These are phyloP conservation scores for Colletotrichum higginsianum DNA, from an alignment of 2,329 filamentous ascomycete genomes.

Conservation along the genomic window DNA sequence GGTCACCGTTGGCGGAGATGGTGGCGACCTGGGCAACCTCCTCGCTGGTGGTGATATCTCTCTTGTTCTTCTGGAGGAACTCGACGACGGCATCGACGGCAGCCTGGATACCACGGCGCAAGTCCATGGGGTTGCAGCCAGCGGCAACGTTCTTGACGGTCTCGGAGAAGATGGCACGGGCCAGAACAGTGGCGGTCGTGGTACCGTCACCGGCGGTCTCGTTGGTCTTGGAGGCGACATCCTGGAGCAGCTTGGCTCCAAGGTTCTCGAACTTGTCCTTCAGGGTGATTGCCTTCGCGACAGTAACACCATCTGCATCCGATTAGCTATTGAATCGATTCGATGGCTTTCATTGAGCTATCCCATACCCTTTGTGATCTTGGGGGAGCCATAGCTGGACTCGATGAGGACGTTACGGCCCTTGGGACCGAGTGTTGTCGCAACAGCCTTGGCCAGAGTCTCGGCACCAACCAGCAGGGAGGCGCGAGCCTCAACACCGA, in stretches of 20 bases:
- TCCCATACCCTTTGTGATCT: slow-evolving; percentile 95
- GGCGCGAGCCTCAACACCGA: slow-evolving; percentile 94
- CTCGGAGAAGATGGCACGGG: slow-evolving; percentile 98
- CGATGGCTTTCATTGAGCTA: not conserved
- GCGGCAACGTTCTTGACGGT: slow-evolving; percentile 99
- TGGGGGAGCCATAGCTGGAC: slow-evolving; percentile 97
- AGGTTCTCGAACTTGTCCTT: slow-evolving; percentile 99
- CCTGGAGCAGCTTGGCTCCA: slow-evolving; percentile 94
- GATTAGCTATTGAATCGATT: slow-evolving; percentile 44
- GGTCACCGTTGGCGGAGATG: slow-evolving; percentile 97
- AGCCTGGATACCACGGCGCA: slow-evolving; percentile 96
- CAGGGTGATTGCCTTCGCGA: slow-evolving; percentile 89
- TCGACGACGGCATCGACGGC: slow-evolving; percentile 96
- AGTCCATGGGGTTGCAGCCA: slow-evolving; percentile 99
- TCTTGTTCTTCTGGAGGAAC: slow-evolving; percentile 95
- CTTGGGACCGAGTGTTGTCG: slow-evolving; percentile 97
- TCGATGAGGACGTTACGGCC: slow-evolving; percentile 98
- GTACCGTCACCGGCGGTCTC: slow-evolving; percentile 99
- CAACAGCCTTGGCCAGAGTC: slow-evolving; percentile 95
- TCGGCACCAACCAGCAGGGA: slow-evolving; percentile 94
- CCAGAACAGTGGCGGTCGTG: slow-evolving; percentile 96
- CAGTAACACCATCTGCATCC: slow-evolving; percentile 83
- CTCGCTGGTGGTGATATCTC: slow-evolving; percentile 96
- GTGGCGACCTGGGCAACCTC: slow-evolving; percentile 99
- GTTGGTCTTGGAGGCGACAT: slow-evolving; percentile 99